A percentile compares a stretch with the other conserved stretches of the same genome.
These are phyloP conservation scores for Didymosphaeria variabile DNA, from an alignment of 2,329 filamentous ascomycete genomes.

Conservation along the genomic window DNA sequence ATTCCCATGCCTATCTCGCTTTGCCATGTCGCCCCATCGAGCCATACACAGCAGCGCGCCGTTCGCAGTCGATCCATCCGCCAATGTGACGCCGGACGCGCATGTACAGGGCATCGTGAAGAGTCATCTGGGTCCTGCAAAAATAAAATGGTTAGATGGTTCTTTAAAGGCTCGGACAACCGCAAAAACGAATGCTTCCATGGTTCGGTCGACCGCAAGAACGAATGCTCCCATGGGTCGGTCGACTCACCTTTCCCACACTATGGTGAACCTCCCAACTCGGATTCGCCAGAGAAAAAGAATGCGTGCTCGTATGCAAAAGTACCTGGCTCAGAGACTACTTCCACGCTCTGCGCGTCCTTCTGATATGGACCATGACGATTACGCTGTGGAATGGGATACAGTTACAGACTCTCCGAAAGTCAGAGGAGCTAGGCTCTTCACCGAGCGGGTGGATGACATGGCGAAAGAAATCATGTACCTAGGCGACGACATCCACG, in stretches of 20 bases:
- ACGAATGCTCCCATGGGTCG: too few relatives aligned
- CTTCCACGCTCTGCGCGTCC: too few relatives aligned
- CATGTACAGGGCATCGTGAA: neutral
- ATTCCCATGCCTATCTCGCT: neutral
- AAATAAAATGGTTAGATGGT: neutral
- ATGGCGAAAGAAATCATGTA: neutral
- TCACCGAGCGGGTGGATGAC: neutral
- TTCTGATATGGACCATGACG: neutral
- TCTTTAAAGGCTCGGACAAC: neutral
- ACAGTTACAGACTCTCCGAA: neutral
- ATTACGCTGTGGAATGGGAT: neutral
- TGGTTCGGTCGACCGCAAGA: neutral
- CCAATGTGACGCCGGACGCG: neutral
- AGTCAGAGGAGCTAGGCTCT: neutral
- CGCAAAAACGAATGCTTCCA: neutral
- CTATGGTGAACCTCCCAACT: too few relatives aligned
- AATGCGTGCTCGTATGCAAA: too few relatives aligned
- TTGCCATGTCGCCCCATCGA: conserved; percentile 1
- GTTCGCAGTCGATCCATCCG: neutral
- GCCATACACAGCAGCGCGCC: neutral
- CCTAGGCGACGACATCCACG: neutral
- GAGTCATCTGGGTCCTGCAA: neutral
- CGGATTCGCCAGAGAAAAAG: too few relatives aligned
- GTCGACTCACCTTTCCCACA: too few relatives aligned
- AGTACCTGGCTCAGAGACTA: too few relatives aligned